These are phyloP conservation scores for Sporothrix schenckii DNA, from an alignment of 2,329 filamentous ascomycete species.

Conservation along the genomic window DNA sequence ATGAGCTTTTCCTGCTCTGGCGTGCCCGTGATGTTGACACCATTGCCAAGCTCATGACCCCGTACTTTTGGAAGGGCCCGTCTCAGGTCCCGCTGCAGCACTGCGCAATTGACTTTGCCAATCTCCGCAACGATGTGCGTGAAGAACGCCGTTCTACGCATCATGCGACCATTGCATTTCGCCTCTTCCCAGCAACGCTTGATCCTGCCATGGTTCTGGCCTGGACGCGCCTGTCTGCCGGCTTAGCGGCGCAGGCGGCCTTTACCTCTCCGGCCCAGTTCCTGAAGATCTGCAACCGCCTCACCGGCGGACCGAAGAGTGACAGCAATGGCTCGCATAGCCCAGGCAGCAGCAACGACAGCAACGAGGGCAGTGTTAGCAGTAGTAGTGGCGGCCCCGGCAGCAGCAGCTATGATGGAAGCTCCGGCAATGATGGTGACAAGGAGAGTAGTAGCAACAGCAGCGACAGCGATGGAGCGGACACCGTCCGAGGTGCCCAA, in stretches of 20 bases:
- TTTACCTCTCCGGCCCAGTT: not conserved
- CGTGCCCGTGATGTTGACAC: not conserved
- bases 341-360: no score
- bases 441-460: not conserved
- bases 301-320: not conserved
- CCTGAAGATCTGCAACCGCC: not conserved
- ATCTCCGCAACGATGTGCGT: conserved; percentile 16
- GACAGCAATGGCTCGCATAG: not conserved
- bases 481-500: not conserved
- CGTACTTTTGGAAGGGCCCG: conserved; percentile 7
- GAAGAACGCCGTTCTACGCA: not conserved
- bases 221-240: conserved; percentile 13
- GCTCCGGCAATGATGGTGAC: not conserved
- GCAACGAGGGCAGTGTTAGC: not conserved
- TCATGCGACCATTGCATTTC: not conserved
- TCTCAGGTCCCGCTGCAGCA: not conserved
- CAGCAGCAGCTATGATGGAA: not conserved
- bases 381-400: no score
- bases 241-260: not conserved
- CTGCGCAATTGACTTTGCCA: conserved; percentile 19
- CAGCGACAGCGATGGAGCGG: not conserved
- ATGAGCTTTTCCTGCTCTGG: conserved; percentile 29
- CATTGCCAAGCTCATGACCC: conserved; percentile 18
- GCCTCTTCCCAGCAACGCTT: not conserved
- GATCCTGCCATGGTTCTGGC: not conserved